Percentiles rank a stretch among this genome's conserved stretches.
Conservation (phyloP, 495 filamentous ascomycete genomes). For the Penicillium ochrochloron region DNA sequence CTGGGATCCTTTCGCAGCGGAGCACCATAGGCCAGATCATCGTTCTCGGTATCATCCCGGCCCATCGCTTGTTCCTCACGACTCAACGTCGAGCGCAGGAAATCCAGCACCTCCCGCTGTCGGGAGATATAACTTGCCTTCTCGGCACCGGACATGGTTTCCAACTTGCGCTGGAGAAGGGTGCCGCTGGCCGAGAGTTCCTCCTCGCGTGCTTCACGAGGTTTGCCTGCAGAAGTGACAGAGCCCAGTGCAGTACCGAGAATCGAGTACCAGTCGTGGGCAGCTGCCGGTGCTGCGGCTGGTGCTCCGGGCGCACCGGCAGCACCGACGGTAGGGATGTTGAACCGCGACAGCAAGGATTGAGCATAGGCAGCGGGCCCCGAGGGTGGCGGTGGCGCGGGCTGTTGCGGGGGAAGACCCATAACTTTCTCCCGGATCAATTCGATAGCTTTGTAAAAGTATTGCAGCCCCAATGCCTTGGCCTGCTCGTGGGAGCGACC, state of each 20-base stretch:
- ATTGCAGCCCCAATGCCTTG: constrained; percentile 76
- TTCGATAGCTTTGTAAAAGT: constrained; percentile 80
- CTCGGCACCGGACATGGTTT: constrained; percentile 58
- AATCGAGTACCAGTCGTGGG: constrained; percentile 67
- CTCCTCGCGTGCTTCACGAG: constrained; percentile 54
- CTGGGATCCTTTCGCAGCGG: constrained; percentile 71
- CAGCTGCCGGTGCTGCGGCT: constrained; percentile 15
- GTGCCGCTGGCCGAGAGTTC: constrained; percentile 61
- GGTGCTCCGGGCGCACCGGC: constrained; percentile 49
- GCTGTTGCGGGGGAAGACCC: constrained; percentile 64
- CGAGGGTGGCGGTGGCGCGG: constrained; percentile 53
- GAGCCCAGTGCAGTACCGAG: constrained; percentile 69
- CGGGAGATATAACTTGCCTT: constrained; percentile 70
- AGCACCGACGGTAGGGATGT: constrained; percentile 62
- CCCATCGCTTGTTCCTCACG: constrained; percentile 64
- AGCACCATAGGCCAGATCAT: constrained; percentile 52
- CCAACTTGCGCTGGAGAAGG: constrained; percentile 69
- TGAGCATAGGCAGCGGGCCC: constrained; percentile 70
- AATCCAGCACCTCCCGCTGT: constrained; percentile 72
- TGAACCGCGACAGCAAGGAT: constrained; percentile 81
- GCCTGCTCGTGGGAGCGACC: constrained; percentile 78
- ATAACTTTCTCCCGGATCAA: constrained; percentile 72
- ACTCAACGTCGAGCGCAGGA: constrained; percentile 74
- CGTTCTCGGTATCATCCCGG: constrained; percentile 44
- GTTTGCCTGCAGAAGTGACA: constrained; percentile 46